These are phyloP conservation scores for Penicillium bovifimosum DNA, from an alignment of 495 filamentous ascomycete species.

Conservation along the genomic window DNA sequence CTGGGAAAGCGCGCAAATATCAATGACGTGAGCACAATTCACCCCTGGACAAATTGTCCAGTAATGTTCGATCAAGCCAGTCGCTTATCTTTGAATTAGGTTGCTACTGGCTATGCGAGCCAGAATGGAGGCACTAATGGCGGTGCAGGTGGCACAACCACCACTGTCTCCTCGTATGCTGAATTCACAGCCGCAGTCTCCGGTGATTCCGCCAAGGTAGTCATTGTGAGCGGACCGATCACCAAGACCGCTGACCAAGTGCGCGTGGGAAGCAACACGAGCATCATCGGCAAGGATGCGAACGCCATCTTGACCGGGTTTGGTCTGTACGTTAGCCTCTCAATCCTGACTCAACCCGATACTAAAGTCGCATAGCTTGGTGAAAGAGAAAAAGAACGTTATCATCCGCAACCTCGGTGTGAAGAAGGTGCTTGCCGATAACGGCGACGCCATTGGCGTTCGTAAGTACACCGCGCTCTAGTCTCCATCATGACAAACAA, in stretches of 20 bases:
- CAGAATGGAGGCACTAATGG: constrained; percentile 53
- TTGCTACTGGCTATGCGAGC: constrained; percentile 36
- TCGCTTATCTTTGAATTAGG: constrained; percentile 5
- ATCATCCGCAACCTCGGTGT: constrained; percentile 61
- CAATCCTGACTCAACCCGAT: background rate
- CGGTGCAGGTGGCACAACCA: constrained; percentile 52
- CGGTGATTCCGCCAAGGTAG: constrained; percentile 40
- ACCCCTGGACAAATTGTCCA: background rate
- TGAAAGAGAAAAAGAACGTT: constrained; percentile 51
- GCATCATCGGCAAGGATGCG: constrained; percentile 43
- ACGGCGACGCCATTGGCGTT: constrained; percentile 58
- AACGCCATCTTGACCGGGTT: constrained; percentile 28
- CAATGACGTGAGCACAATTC: constrained; percentile 20
- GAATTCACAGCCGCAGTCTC: constrained; percentile 46
- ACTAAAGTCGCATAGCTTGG: constrained; percentile 17
- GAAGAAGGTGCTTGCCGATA: constrained; percentile 49
- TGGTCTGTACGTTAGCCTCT: constrained; percentile 23
- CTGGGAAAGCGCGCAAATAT: constrained; percentile 25
- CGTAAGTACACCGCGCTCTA: constrained; percentile 21
- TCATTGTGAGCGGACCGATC: constrained; percentile 46
- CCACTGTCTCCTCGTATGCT: constrained; percentile 53
- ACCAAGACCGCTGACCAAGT: constrained; percentile 37
- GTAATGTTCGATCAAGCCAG: background rate
- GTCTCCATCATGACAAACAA: background rate
- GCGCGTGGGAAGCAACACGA: constrained; percentile 49